Conservation (phyloP, 176 grass and related monocot genomes). For the Juncus effusus region DNA sequence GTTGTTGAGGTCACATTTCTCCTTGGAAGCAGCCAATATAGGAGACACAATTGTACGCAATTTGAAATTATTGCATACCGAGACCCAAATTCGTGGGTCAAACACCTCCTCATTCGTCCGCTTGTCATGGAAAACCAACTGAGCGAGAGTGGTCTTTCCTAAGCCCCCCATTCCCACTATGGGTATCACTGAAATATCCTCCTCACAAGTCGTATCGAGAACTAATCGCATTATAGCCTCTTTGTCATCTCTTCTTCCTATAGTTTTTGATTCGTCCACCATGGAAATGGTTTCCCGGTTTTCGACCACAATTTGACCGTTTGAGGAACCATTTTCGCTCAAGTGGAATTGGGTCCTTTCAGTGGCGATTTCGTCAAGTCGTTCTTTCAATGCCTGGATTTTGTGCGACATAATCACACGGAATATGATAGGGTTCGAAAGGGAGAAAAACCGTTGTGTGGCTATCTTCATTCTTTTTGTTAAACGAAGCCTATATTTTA, state of each 20-base stretch:
- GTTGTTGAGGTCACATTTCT: conserved; percentile 29
- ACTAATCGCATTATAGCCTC: conserved; percentile 50
- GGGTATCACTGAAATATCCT: conserved; percentile 54
- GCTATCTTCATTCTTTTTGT: neutral
- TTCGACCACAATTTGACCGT: conserved; percentile 2
- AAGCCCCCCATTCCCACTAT: conserved; percentile 55
- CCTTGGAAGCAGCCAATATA: conserved; percentile 35
- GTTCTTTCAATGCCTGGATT: conserved; percentile 7
- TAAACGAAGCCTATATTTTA: too few relatives aligned
- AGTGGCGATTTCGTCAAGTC: conserved; percentile 13
- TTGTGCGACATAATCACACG: neutral
- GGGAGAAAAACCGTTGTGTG: conserved; percentile 15
- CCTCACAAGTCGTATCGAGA: conserved; percentile 37
- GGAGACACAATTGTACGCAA: conserved; percentile 33
- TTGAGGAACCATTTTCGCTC: neutral
- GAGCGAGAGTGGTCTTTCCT: conserved; percentile 61
- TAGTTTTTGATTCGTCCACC: conserved; percentile 32
- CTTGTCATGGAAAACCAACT: conserved; percentile 52
- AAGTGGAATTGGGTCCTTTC: conserved; percentile 8
- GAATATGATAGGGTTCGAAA: conserved; percentile 7
- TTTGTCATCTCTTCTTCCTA: conserved; percentile 39
- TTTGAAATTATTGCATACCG: conserved; percentile 40
- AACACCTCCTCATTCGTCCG: conserved; percentile 46
- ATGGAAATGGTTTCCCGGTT: conserved; percentile 32
- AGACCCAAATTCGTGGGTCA: conserved; percentile 48